These are phyloP conservation scores for Paxillus ammoniavirescens DNA, from an alignment of 768 basidiomycete species.

Conservation along the genomic window DNA sequence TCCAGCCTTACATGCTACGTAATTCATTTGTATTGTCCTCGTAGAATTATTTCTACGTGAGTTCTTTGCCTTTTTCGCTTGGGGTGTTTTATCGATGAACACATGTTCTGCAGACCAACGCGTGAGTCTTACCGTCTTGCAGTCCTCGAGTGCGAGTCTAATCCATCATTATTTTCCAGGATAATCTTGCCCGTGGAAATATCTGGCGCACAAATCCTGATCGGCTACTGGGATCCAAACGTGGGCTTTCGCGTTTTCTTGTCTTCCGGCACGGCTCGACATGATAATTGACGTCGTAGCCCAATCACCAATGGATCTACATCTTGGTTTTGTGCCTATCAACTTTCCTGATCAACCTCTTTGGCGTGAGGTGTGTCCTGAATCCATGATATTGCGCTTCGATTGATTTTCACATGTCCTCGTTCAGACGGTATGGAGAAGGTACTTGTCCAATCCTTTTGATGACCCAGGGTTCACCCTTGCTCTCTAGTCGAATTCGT, in stretches of 20 bases:
- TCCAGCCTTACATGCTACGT: neutral
- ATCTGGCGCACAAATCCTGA: slow-evolving; percentile 64
- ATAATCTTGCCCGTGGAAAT: slow-evolving; percentile 72
- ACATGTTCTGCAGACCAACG: slow-evolving; percentile 1
- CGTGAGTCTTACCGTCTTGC: slow-evolving; percentile 3
- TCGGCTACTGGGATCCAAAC: slow-evolving; percentile 70
- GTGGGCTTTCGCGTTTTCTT: slow-evolving; percentile 30
- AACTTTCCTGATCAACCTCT: slow-evolving; percentile 63
- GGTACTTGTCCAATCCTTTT: slow-evolving; percentile 29
- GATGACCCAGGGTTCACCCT: neutral
- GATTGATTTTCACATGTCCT: neutral
- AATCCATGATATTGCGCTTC: neutral
- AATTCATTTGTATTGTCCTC: neutral
- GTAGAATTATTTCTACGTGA: slow-evolving; percentile 55
- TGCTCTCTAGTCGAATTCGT: slow-evolving; percentile 54
- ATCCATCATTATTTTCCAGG: slow-evolving; percentile 19
- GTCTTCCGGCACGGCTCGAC: neutral
- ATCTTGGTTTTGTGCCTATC: slow-evolving; percentile 54
- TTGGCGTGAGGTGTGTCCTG: slow-evolving; percentile 56
- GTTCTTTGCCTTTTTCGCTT: slow-evolving; percentile 21
- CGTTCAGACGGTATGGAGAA: slow-evolving; percentile 60
- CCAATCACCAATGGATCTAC: slow-evolving; percentile 52
- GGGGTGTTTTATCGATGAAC: neutral
- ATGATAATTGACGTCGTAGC: slow-evolving; percentile 27
- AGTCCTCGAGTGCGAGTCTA: neutral